These are phyloP conservation scores for Solanum medicagineum DNA, from an alignment of 257 asterid species.

Conservation along the genomic window DNA sequence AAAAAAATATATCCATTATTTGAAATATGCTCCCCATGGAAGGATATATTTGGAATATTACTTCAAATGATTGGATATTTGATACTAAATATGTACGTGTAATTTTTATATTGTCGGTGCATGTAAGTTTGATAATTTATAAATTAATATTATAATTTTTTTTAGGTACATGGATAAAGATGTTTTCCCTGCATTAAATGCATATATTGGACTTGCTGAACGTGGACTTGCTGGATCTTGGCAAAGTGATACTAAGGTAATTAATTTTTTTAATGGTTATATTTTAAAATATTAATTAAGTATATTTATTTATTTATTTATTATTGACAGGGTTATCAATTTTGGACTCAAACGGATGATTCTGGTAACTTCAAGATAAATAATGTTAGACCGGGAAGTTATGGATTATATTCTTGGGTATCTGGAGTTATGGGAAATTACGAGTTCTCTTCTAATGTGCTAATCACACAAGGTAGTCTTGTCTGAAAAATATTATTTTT, in stretches of 20 bases:
- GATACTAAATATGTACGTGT: not conserved
- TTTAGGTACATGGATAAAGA: conserved; percentile 5
- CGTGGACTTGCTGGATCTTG: conserved; percentile 69
- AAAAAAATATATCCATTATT: not conserved
- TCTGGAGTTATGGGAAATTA: conserved; percentile 65
- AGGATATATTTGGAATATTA: not conserved
- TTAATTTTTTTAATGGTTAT: not conserved
- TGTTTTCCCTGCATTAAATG: conserved; percentile 25
- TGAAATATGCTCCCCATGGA: not conserved
- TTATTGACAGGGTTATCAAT: conserved; percentile 52
- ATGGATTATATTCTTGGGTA: conserved; percentile 50
- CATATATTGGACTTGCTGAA: conserved; percentile 62
- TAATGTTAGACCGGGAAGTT: conserved; percentile 23
- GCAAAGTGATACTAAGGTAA: conserved; percentile 56
- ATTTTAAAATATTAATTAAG: not conserved
- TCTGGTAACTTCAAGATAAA: conserved; percentile 33
- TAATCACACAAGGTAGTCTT: conserved; percentile 19
- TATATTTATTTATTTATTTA: not conserved
- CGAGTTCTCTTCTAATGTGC: conserved; percentile 11
- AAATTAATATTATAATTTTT: not conserved
- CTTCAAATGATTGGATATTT: not conserved
- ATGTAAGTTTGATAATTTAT: not conserved
- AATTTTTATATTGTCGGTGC: not conserved
- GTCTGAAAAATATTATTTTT: too few relatives aligned
- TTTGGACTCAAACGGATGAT: conserved; percentile 43